A percentile compares a stretch with the other conserved stretches of the same genome.
These are phyloP conservation scores for Ceratobasidium sp. DNA, from an alignment of 1,284 basidiomycete genomes.

Conservation along the genomic window DNA sequence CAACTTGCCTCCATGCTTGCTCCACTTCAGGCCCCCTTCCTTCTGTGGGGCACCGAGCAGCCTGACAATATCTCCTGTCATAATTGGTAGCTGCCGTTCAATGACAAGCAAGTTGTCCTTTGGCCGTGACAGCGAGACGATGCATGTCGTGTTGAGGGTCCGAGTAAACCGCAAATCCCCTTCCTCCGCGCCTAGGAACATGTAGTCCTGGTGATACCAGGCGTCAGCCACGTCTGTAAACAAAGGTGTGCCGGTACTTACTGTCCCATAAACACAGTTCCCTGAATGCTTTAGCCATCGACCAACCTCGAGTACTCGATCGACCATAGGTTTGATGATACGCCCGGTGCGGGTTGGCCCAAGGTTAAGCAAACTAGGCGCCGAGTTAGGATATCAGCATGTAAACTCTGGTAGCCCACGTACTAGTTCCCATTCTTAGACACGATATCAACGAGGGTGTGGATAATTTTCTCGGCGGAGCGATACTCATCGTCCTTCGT, in stretches of 20 bases:
- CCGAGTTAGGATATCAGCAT: background rate
- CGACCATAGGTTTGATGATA: conserved; percentile 63
- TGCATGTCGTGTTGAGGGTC: conserved; percentile 65
- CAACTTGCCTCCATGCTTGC: conserved; percentile 37
- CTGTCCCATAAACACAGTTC: conserved; percentile 67
- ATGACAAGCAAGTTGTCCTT: conserved; percentile 57
- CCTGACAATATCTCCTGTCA: conserved; percentile 60
- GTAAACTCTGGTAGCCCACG: conserved; percentile 46
- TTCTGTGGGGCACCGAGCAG: conserved; percentile 57
- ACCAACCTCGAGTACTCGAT: conserved; percentile 66
- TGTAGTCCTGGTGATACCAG: conserved; percentile 51
- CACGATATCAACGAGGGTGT: conserved; percentile 67
- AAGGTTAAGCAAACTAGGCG: conserved; percentile 64
- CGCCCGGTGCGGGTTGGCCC: conserved; percentile 69
- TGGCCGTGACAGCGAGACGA: conserved; percentile 63
- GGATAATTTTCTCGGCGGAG: conserved; percentile 64
- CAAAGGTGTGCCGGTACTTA: conserved; percentile 52
- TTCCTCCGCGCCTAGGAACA: conserved; percentile 57
- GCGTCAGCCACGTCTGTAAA: background rate
- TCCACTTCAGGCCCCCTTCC: conserved; percentile 49
- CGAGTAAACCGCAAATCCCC: conserved; percentile 65
- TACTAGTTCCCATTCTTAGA: conserved; percentile 71
- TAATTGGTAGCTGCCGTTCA: conserved; percentile 62
- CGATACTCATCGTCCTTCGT: conserved; percentile 65
- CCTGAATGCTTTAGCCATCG: conserved; percentile 66